phyloP scores from a whole-genome alignment of 441 rosid species.

The Sinapis alba region DNA sequence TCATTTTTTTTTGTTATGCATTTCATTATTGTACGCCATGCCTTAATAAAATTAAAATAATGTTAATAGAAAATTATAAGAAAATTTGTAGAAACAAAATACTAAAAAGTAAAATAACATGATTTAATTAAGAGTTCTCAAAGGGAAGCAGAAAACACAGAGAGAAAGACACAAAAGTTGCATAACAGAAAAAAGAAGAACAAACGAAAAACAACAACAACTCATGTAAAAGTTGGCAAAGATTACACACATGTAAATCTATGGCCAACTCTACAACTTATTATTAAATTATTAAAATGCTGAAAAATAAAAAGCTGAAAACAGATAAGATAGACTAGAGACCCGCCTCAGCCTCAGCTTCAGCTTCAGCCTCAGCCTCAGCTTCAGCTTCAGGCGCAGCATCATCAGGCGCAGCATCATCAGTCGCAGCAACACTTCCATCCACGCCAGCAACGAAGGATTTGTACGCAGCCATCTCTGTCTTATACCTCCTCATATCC shows the following conservation, averaged over 20 bases:
- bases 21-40: background rate
- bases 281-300: background rate
- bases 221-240: background rate
- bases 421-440: background rate
- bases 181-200: background rate
- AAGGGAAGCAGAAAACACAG: background rate
- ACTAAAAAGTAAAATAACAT: background rate
- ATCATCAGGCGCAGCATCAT: background rate
- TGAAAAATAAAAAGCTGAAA: background rate
- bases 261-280: background rate
- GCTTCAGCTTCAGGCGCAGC: background rate
- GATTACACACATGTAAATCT: background rate
- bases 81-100: background rate
- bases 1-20: background rate
- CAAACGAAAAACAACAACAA: background rate
- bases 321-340: background rate
- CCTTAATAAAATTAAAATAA: background rate
- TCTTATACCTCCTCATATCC: conserved; percentile 71
- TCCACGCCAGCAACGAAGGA: conserved; percentile 34
- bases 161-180: background rate
- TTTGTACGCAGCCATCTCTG: conserved; percentile 68
- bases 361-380: background rate
- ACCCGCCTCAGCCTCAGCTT: background rate
- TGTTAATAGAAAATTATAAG: background rate
- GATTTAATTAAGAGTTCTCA: background rate